Evolutionary conservation across 306 rosid species (phyloP).

Genomic region (Prunus fruticosa): DNA sequence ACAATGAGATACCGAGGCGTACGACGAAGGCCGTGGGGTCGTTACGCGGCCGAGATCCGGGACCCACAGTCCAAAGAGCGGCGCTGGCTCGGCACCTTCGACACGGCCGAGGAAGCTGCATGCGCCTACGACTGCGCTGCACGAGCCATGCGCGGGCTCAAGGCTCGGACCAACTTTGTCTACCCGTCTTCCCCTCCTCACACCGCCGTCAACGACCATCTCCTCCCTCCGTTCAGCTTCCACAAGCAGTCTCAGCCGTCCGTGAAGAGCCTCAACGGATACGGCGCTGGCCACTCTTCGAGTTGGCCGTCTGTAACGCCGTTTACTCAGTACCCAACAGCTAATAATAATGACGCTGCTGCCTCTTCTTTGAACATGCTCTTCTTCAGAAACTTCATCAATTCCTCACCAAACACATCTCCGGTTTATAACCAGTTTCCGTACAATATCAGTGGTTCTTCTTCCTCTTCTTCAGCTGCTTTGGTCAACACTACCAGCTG

Average conservation of each 20-base stretch:
- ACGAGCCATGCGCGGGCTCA: slow-evolving; percentile 84
- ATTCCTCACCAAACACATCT: slow-evolving; percentile 26
- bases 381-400: slow-evolving; percentile 46
- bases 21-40: slow-evolving; percentile 96
- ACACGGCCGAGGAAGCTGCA: slow-evolving; percentile 98
- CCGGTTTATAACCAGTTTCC: slow-evolving; percentile 21
- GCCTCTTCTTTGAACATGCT: slow-evolving; percentile 45
- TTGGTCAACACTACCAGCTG: not conserved
- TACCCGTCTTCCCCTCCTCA: slow-evolving; percentile 51
- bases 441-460: not conserved
- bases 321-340: not conserved
- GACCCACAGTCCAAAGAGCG: slow-evolving; percentile 90
- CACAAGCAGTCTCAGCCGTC: slow-evolving; percentile 27
- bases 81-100: slow-evolving; percentile 95
- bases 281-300: slow-evolving; percentile 5
- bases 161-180: slow-evolving; percentile 80
- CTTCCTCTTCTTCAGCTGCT: not conserved
- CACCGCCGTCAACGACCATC: slow-evolving; percentile 16
- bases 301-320: not conserved
- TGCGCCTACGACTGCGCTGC: slow-evolving; percentile 96
- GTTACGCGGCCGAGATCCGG: slow-evolving; percentile 94
- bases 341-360: not conserved
- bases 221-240: slow-evolving; percentile 36
- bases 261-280: slow-evolving; percentile 16
- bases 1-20: slow-evolving; percentile 81